Base-by-base conservation (phyloP, 305 asterid genomes). In the Petunia hybrid region DNA sequence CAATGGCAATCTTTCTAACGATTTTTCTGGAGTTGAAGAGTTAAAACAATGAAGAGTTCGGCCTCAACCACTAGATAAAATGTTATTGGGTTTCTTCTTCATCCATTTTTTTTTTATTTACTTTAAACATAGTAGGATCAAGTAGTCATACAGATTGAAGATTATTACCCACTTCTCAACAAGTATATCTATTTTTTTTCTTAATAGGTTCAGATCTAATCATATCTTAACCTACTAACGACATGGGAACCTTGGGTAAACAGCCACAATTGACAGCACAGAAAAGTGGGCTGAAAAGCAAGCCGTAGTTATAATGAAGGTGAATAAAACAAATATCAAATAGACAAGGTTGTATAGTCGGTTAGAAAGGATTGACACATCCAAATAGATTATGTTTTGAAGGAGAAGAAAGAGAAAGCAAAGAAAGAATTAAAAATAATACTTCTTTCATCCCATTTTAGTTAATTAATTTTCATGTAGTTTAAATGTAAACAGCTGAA, bases 181-280 rank as follows among this genome's bases (percentile, higher is more conserved):
- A 40, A 14, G 51, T 14, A 40, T 41, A 5, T 40, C 7, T 57
- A 35, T 57, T 57, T 57, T 8, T n/a, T 57, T 57, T 57, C 63
- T n/a, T 57, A 31, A 22, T n/a, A 57, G 63, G n/a, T 57, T 57
- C 36, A 57, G 9, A 5, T 46, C 51, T 57, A 14, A 14, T 57
- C 63, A 57, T 5, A 35, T 57, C 35, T 57, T 57, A 57, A 57
- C n/a, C 35, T 16, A n/a, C 35, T n/a, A 57, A 57, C 14, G 2
- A 57, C 22, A 56, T 56, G 61, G 61, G 61, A 65, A 65, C 48
- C 31, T 9, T 39, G 31, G 71, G 45, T 65, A 65, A 65, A 65
- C 35, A 65, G 43, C 3, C 48, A 39, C 4, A 40, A 7, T 65
- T 39, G 71, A 48, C 35, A 39, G 48, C 71, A 65, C 73, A 39